A percentile compares a stretch with the other conserved stretches of the same genome.
These are phyloP conservation scores for Aegilops tauschii DNA, from an alignment of 176 grass and related monocot species.

Conservation along the genomic window DNA sequence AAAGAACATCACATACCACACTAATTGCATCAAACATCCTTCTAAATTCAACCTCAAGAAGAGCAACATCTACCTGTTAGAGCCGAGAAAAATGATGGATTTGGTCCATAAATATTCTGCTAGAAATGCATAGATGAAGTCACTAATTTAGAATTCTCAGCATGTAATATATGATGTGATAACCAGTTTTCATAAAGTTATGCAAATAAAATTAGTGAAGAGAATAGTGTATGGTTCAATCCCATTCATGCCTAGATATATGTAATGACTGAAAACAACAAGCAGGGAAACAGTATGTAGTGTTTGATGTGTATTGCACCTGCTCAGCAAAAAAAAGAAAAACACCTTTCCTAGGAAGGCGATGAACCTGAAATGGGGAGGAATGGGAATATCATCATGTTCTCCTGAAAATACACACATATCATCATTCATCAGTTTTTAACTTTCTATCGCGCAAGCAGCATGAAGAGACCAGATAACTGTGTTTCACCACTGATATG, in stretches of 20 bases:
- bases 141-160: not conserved
- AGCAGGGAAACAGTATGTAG: not conserved
- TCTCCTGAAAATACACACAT: slow-evolving; percentile 55
- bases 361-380: slow-evolving; percentile 85
- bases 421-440: slow-evolving; percentile 24
- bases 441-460: slow-evolving; percentile 15
- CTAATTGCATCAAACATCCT: not conserved
- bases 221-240: not conserved
- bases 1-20: not conserved
- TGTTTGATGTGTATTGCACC: slow-evolving; percentile 28
- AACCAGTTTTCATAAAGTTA: not conserved
- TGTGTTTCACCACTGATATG: not conserved
- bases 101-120: too few species aligned
- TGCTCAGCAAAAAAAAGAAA: slow-evolving; percentile 56
- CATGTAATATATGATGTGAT: not conserved
- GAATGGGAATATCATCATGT: slow-evolving; percentile 86
- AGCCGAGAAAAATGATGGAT: too few species aligned
- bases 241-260: not conserved
- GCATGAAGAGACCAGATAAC: not conserved
- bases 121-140: too few species aligned
- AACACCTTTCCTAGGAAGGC: slow-evolving; percentile 80
- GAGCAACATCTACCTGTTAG: too few species aligned
- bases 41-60: not conserved
- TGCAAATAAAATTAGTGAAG: not conserved
- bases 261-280: not conserved